Evolutionary conservation across 495 filamentous ascomycete genomes (phyloP).

Genomic region (Hamigera avellanea): DNA sequence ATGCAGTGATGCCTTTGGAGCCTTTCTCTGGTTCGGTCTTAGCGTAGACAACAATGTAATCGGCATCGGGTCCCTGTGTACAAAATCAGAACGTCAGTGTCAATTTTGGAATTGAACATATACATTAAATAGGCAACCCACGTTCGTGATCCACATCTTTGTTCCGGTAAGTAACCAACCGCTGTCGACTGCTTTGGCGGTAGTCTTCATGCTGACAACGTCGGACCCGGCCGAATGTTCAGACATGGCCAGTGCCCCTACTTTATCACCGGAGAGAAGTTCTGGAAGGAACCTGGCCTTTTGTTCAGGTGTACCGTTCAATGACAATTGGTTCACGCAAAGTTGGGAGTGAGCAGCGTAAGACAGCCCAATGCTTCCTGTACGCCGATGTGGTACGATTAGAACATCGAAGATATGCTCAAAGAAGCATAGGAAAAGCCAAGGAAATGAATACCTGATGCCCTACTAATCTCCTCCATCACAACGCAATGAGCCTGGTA

Average conservation of each 20-base stretch:
- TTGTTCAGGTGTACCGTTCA: constrained; percentile 74
- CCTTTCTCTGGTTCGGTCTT: constrained; percentile 76
- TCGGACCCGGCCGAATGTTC: constrained; percentile 86
- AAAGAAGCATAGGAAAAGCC: background rate
- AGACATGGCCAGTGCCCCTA: constrained; percentile 92
- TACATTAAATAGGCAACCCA: constrained; percentile 16
- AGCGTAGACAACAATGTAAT: constrained; percentile 84
- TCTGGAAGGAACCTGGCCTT: constrained; percentile 72
- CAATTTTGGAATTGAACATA: too few species aligned
- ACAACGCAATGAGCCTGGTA: constrained; percentile 97
- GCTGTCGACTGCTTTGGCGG: constrained; percentile 66
- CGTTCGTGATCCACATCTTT: constrained; percentile 99
- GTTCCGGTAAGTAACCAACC: constrained; percentile 81
- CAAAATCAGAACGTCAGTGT: too few species aligned
- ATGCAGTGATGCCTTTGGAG: constrained; percentile 90
- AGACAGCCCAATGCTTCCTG: constrained; percentile 78
- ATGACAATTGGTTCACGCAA: constrained; percentile 90
- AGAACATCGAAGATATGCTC: too few species aligned
- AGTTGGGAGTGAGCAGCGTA: constrained; percentile 96
- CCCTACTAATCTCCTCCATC: constrained; percentile 78
- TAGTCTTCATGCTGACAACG: constrained; percentile 91
- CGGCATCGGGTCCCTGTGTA: constrained; percentile 72
- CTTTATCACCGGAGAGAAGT: constrained; percentile 66
- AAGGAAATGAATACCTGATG: constrained; percentile 36
- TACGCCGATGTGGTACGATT: too few species aligned